These are phyloP conservation scores for Cytospora paraplurivora DNA, from an alignment of 2,329 filamentous ascomycete species.

Conservation along the genomic window DNA sequence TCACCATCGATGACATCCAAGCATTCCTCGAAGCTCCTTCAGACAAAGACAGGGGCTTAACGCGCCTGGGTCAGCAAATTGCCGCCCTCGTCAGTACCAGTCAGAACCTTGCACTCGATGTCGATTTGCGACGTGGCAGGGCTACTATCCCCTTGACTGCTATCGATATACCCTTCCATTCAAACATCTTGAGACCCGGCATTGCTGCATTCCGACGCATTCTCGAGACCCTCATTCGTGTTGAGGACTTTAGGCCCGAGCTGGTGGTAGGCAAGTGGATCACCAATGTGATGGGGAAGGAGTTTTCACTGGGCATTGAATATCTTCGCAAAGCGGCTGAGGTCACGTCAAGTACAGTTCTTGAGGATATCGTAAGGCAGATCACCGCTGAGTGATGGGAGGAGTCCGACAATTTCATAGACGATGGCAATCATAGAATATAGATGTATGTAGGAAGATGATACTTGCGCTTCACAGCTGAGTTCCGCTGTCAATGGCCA, in stretches of 20 bases:
- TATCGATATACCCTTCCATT: constrained; percentile 40
- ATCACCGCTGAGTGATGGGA: too few relatives aligned
- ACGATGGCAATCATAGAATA: too few relatives aligned
- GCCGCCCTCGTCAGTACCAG: not conserved
- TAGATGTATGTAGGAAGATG: too few relatives aligned
- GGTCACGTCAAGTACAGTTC: too few relatives aligned
- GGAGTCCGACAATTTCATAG: too few relatives aligned
- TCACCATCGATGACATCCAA: constrained; percentile 93
- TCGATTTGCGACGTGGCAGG: constrained; percentile 32
- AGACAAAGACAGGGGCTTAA: constrained; percentile 84
- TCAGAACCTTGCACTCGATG: not conserved
- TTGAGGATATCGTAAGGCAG: too few relatives aligned
- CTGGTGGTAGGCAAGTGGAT: constrained; percentile 39
- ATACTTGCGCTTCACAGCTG: too few relatives aligned
- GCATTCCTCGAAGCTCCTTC: constrained; percentile 76
- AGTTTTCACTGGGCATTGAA: constrained; percentile 30
- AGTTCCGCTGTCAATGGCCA: too few relatives aligned
- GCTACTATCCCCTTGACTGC: constrained; percentile 38
- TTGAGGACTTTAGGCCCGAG: constrained; percentile 32
- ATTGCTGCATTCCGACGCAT: constrained; percentile 37
- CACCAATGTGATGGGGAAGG: constrained; percentile 40
- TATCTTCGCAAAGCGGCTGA: too few relatives aligned
- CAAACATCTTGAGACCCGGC: constrained; percentile 33
- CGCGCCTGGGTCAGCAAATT: constrained; percentile 79
- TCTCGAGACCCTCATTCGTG: constrained; percentile 33